Base-by-base conservation (phyloP, 805 yeast genomes). In the Suhomyces pyralidae region DNA sequence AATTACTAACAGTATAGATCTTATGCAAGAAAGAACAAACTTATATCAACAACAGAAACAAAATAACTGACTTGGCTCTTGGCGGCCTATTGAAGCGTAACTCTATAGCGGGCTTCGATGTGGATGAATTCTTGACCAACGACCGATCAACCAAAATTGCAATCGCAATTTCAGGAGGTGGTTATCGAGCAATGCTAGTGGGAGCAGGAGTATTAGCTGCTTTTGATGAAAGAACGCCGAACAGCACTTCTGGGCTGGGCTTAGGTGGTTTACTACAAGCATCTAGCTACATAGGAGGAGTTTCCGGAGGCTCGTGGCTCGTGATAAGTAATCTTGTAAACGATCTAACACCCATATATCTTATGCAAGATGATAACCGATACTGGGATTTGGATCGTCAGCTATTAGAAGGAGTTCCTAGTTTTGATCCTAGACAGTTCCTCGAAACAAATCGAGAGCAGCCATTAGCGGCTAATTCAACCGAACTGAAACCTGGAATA, bases 221-320 rank as follows among this genome's bases (percentile, higher is more conserved):
- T 0, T 67, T 77, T 46, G 88, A 83, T 58, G 53, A 51, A 10
- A 63, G 85, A 49, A 76, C 80, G 3, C 63, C 72, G 0, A 63
- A 19, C 14, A 22, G 25, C n/a, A 30, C 40, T 19, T 22, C 9
- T n/a, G 67, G 6, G 43, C 64, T 4, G 49, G 57, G 65, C 32
- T 55, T 82, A 15, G 81, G 81, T 20, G 86, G 86, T 0, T 51
- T 85, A 9, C 65, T 81, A 19, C 88, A 85, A 58, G 68, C 81
- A 7, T 54, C 83, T 0, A 69, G 79, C 14, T 85, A 86, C 61
- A 70, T 86, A 9, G 78, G 82, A 0, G 90, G 90, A 0, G 77
- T 84, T 1, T 84, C 90, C 2, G 91, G 91, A 1, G 92, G 91
- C 0, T 79, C 86, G 45, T 86, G 92, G 91, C 66, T 84, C 7